Evolutionary conservation across 306 rosid species (phyloP).

Genomic region (Vachellia collinsii): DNA sequence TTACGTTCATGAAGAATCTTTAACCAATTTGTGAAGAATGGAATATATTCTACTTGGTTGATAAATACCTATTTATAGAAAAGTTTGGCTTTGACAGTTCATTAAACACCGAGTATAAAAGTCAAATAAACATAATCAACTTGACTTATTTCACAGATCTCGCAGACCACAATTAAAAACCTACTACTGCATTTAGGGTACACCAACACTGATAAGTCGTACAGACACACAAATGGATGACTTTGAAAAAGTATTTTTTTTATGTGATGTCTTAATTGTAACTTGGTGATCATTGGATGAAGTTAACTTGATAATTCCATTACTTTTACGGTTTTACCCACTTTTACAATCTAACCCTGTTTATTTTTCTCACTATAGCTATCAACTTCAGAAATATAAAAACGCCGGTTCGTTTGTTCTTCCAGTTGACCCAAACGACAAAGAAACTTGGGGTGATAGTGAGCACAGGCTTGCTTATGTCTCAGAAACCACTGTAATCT

Average conservation of each 20-base stretch:
- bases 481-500: slow-evolving; percentile 95
- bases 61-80: background rate
- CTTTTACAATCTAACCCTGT: background rate
- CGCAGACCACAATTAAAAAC: slow-evolving; percentile 30
- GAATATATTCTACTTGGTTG: background rate
- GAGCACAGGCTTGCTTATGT: slow-evolving; percentile 97
- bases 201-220: slow-evolving; percentile 31
- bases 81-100: slow-evolving; percentile 6
- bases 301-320: too few species aligned
- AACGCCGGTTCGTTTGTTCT: slow-evolving; percentile 91
- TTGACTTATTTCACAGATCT: slow-evolving; percentile 20
- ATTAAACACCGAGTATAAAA: slow-evolving; percentile 31
- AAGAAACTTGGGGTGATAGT: slow-evolving; percentile 98
- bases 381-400: slow-evolving; percentile 92
- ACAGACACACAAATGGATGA: background rate
- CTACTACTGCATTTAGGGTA: slow-evolving; percentile 40
- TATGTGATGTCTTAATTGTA: slow-evolving; percentile 2
- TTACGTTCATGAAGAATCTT: background rate
- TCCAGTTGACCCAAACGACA: slow-evolving; percentile 83
- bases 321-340: too few species aligned
- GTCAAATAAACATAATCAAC: slow-evolving; percentile 36
- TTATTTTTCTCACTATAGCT: slow-evolving; percentile 53
- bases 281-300: too few species aligned
- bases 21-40: background rate
- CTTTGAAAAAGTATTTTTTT: background rate